phyloP scores from a whole-genome alignment of 164 flowering plant species.

The Pachysandra terminalis region DNA sequence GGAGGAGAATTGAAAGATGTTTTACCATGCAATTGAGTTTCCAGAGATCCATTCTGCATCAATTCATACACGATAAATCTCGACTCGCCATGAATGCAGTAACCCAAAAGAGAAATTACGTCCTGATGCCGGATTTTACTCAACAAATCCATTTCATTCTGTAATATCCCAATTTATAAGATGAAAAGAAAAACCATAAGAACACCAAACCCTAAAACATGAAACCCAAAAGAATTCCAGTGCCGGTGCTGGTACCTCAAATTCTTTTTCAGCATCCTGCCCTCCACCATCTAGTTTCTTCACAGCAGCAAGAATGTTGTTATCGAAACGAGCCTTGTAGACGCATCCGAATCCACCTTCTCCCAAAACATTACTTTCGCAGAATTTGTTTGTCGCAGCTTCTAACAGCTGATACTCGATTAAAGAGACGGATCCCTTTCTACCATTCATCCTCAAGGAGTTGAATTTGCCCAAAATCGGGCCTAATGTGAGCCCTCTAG shows the following conservation, averaged over 20 bases:
- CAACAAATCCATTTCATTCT: constrained; percentile 83
- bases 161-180: constrained; percentile 24
- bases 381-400: constrained; percentile 62
- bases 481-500: constrained; percentile 37
- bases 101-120: constrained; percentile 69
- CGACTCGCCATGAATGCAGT: constrained; percentile 49
- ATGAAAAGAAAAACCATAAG: constrained; percentile 2
- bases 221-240: background rate
- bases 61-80: constrained; percentile 76
- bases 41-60: constrained; percentile 91
- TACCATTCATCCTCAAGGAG: constrained; percentile 38
- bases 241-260: constrained; percentile 54
- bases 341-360: constrained; percentile 80
- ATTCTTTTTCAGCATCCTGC: constrained; percentile 61
- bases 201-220: background rate
- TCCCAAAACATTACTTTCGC: constrained; percentile 55
- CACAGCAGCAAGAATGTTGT: constrained; percentile 57
- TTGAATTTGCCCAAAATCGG: constrained; percentile 45
- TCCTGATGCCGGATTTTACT: constrained; percentile 74
- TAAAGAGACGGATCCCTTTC: constrained; percentile 47
- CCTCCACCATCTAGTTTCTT: constrained; percentile 55
- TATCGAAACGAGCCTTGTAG: constrained; percentile 64
- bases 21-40: constrained; percentile 80
- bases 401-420: constrained; percentile 65
- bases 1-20: background rate